Evolutionary conservation across 805 yeast genomes (phyloP).

Genomic region (Candida ponderosae): DNA sequence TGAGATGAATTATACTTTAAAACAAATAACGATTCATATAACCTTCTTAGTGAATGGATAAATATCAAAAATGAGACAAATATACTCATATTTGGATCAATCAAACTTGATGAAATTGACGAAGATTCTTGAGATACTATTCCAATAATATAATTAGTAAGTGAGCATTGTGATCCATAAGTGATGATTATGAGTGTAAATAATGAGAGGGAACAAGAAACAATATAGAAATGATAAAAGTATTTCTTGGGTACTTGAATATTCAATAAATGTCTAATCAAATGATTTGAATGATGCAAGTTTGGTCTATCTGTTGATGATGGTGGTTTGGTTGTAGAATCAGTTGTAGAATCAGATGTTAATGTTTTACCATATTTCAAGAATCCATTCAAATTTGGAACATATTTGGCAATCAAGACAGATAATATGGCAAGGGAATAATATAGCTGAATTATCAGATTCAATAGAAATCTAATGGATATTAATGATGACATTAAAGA

Average conservation of each 20-base stretch:
- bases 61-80: slow-evolving; percentile 18
- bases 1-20: slow-evolving; percentile 31
- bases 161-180: slow-evolving; percentile 2
- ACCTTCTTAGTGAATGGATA: slow-evolving; percentile 50
- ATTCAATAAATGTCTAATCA: slow-evolving; percentile 12
- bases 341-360: no score
- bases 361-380: slow-evolving; percentile 40
- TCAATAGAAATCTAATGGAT: not conserved
- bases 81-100: slow-evolving; percentile 12
- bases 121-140: slow-evolving; percentile 2
- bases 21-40: slow-evolving; percentile 44
- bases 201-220: slow-evolving; percentile 29
- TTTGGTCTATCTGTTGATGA: no score
- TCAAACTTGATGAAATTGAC: slow-evolving; percentile 3
- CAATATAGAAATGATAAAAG: slow-evolving; percentile 39
- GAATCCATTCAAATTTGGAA: slow-evolving; percentile 24
- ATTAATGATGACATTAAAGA: not conserved
- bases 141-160: slow-evolving; percentile 2
- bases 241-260: slow-evolving; percentile 47
- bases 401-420: slow-evolving; percentile 25
- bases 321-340: no score
- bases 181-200: slow-evolving; percentile 10
- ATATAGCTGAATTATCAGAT: not conserved
- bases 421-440: slow-evolving; percentile 2
- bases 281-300: not conserved